phyloP scores from a whole-genome alignment of 1,139 yeast genomes.

The Suhomyces panamericanus region DNA sequence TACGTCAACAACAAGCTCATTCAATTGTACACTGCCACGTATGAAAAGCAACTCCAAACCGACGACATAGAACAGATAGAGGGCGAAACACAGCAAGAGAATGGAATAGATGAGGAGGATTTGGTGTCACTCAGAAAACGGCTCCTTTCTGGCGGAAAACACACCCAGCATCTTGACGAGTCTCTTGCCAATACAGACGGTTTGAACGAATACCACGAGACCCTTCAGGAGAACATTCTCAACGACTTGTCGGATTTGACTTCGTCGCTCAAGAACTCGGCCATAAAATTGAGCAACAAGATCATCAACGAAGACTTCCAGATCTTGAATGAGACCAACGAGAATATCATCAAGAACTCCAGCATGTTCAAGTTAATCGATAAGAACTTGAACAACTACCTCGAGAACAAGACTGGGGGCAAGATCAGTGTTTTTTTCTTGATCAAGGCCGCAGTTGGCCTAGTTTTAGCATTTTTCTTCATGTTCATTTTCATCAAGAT shows the following conservation, averaged over 20 bases:
- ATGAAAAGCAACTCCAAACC: constrained; percentile 4
- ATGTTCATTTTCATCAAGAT: constrained; percentile 22
- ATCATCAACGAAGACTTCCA: constrained; percentile 37
- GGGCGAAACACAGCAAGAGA: constrained; percentile 4
- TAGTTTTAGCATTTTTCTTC: constrained; percentile 28
- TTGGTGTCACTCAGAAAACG: constrained; percentile 28
- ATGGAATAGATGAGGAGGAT: constrained; percentile 17
- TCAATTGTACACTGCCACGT: constrained; percentile 12
- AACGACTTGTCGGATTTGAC: constrained; percentile 42
- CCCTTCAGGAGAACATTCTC: constrained; percentile 44
- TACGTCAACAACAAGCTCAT: constrained; percentile 24
- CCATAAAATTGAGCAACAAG: constrained; percentile 35
- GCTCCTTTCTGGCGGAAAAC: constrained; percentile 28
- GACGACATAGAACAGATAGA: constrained; percentile 4
- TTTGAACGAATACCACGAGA: constrained; percentile 42
- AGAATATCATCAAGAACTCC: constrained; percentile 38
- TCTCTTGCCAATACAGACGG: constrained; percentile 14
- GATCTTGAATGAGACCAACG: constrained; percentile 39
- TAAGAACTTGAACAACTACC: constrained; percentile 37
- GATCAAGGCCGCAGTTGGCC: constrained; percentile 28
- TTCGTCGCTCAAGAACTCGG: constrained; percentile 36
- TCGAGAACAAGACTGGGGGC: constrained; percentile 39
- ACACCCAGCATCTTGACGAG: constrained; percentile 17
- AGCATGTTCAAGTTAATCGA: constrained; percentile 41
- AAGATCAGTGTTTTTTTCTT: constrained; percentile 39